Conservation (phyloP, 2,329 filamentous ascomycete species). For the Cadophora sp. region DNA sequence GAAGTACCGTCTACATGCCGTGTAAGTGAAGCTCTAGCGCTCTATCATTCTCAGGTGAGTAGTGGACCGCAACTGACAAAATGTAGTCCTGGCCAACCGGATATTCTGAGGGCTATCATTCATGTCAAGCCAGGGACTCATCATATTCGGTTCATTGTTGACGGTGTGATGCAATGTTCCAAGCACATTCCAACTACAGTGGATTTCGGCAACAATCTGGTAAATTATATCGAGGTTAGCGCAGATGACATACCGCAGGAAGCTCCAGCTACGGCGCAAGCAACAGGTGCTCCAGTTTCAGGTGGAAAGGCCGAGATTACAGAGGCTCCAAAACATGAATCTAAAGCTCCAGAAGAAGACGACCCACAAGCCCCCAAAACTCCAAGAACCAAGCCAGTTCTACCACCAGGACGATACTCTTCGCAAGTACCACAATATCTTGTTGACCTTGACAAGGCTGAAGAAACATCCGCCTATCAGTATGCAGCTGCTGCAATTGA, state of each 20-base stretch:
- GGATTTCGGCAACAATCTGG: conserved; percentile 95
- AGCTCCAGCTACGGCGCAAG: conserved; percentile 43
- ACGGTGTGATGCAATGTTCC: conserved; percentile 90
- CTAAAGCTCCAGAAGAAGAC: conserved; percentile 45
- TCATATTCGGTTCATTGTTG: conserved; percentile 94
- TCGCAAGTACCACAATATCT: conserved; percentile 83
- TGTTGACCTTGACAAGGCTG: conserved; percentile 82
- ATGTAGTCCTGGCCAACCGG: conserved; percentile 52
- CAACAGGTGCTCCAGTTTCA: conserved; percentile 27
- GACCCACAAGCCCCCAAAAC: conserved; percentile 44
- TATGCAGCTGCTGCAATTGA: conserved; percentile 77
- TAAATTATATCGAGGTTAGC: conserved; percentile 97
- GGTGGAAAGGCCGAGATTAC: conserved; percentile 28
- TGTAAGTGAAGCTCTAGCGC: conserved; percentile 60
- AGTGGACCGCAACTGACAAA: conserved; percentile 15
- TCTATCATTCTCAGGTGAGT: not conserved
- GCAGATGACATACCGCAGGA: conserved; percentile 68
- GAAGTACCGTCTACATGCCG: conserved; percentile 85
- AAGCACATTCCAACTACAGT: conserved; percentile 90
- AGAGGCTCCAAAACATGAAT: conserved; percentile 32
- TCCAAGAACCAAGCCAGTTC: conserved; percentile 61
- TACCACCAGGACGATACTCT: conserved; percentile 67
- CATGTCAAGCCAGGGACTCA: conserved; percentile 92
- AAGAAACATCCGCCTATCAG: conserved; percentile 77
- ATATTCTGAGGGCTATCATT: conserved; percentile 77